Base-by-base conservation (phyloP, 164 flowering plant genomes). In the Vitis labrusca region DNA sequence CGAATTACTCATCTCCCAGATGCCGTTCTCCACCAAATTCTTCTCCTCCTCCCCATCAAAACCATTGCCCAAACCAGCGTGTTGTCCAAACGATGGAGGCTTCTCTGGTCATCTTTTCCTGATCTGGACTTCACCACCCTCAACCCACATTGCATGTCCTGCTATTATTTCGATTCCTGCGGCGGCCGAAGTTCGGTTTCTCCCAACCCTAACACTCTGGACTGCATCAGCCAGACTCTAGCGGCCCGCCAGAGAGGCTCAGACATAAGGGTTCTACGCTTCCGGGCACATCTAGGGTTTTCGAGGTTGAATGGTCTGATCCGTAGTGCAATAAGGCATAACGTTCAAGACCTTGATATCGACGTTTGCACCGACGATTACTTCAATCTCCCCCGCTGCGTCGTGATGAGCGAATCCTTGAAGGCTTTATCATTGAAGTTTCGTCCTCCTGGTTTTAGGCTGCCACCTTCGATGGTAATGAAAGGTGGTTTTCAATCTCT, bases 1-100 rank as follows among this genome's bases (percentile, higher is more conserved):
- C 64, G 80, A 10, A 76, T 85, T 80, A 85, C 80, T 27, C 82
- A 86, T 50, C 87, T 86, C 11, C 89, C 89, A 1, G 87, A 82
- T 32, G 82, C 69, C 15, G 37, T 86, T 50, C 73, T 86, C 23
- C 81, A 84, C 59, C 78, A 68, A 16, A 80, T 86, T 23, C 78
- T 86, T 74, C 53, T 17, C 56, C 73, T 76, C n/a, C 67, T 86
- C 2, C 84, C 87, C 23, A 68, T 86, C 75, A 74, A 77, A 77
- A 59, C 73, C 61, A 66, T 79, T 3, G 88, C 84, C 0, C 78
- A 72, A 56, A 78, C 83, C 27, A 61, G 82, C 60, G 61, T 78
- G 3, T 51, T 86, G 9, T 86, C 90, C 0, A 78, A 75, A 52
- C 53, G 88, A 3, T 86, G 86, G 86, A 44, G 73, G 55, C 29